A percentile compares a stretch with the other conserved stretches of the same genome.
Conservation (phyloP, 108 stramenopile species). For the Nitzschia sp. region DNA sequence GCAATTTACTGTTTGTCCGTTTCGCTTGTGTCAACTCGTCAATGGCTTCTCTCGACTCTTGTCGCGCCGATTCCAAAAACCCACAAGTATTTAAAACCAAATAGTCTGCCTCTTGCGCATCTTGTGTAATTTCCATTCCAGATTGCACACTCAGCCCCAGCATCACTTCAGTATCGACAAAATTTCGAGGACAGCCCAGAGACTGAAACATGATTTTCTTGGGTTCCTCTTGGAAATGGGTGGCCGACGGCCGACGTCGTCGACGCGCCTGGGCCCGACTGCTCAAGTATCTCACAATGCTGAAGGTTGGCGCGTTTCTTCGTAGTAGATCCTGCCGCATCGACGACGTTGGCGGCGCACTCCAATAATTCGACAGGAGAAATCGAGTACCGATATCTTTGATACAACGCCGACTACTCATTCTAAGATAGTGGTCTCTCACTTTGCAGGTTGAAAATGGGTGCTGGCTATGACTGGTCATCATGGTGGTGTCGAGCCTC, state of each 20-base stretch:
- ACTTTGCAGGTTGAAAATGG: no score
- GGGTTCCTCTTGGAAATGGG: background rate
- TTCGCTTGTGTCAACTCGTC: conserved; percentile 19
- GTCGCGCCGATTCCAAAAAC: conserved; percentile 44
- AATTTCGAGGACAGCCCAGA: conserved; percentile 49
- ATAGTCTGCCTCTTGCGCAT: conserved; percentile 32
- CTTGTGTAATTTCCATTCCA: conserved; percentile 25
- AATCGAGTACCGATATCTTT: no score
- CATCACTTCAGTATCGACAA: conserved; percentile 59
- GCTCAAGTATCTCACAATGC: background rate
- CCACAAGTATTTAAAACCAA: conserved; percentile 51
- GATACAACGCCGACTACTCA: no score
- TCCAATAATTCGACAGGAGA: no score
- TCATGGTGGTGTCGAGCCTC: no score
- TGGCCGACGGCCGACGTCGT: background rate
- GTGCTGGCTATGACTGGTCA: no score
- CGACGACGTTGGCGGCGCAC: background rate
- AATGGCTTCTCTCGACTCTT: conserved; percentile 39
- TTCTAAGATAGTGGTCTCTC: no score
- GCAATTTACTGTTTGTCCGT: conserved; percentile 21
- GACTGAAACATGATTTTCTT: conserved; percentile 51
- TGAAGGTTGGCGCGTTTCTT: background rate
- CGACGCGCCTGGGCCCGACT: background rate
- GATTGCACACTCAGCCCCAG: conserved; percentile 29
- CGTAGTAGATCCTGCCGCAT: background rate